Evolutionary conservation across 257 asterid genomes (phyloP), one percentile per base, ranked within the genome.

Genomic region (Plantago major): DNA sequence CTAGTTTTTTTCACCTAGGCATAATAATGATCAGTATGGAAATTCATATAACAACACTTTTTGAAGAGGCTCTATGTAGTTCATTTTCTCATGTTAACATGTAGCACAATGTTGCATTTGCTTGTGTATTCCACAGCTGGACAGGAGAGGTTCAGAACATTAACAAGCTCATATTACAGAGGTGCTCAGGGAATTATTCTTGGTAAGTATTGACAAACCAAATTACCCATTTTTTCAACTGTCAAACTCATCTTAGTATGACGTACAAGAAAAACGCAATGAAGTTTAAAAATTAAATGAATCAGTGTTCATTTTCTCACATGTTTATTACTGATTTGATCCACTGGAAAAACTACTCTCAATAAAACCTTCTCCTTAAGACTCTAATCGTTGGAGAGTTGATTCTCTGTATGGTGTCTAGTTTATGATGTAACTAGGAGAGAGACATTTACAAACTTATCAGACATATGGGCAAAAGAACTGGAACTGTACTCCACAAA

Each of bases 391-490:
- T 42, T 6, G 4, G 6, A 57, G n/a, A n/a, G 65, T 47, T 56
- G 49, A 67, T 38, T 51, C 51, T 44, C 43, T 22, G 58, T 50
- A 46, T 11, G 58, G 49, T 57, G 15, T 75, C 67, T 62, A 89
- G 97, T 89, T 58, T 89, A 89, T 71, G 97, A 89, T 63, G 97
- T 89, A 53, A 86, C 97, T 26, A 82, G 97, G 77, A 86, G 95
- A 79, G 92, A 89, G 40, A 81, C 92, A 54, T 89, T 87, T 64
- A 79, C 88, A 60, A 82, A 84, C 78, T 74, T 89, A 71, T 81
- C 88, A 70, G 97, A 84, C 65, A 86, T 89, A 9, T 89, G 95
- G 97, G 95, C 94, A 42, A 86, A 84, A 76, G 97, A 89, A 76
- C 80, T 89, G 62, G 92, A 89, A 71, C 81, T 86, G 40, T 89